Evolutionary conservation across 169 alveolate species (phyloP).

Genomic region (Cryptosporidium felis): DNA sequence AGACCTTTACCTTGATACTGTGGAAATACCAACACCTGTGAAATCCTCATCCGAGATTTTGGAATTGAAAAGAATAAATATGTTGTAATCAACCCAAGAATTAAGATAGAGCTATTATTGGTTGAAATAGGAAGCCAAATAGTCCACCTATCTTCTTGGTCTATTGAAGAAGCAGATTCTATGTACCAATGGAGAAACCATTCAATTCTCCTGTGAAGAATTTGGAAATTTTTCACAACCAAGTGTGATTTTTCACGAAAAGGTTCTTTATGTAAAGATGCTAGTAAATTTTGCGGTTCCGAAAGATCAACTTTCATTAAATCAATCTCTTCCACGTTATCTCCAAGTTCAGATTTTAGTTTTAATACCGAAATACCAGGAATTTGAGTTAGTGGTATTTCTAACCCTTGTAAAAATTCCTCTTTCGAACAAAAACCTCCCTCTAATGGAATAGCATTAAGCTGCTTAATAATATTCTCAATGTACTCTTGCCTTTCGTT

Average conservation of each 20-base stretch:
- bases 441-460: constrained; percentile 7
- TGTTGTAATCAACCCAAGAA: constrained; percentile 81
- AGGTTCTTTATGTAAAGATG: not conserved
- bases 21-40: constrained; percentile 81
- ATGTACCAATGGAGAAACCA: constrained; percentile 74
- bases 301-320: constrained; percentile 5
- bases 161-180: constrained; percentile 72
- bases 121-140: constrained; percentile 65
- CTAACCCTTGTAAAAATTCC: constrained; percentile 20
- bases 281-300: not conserved
- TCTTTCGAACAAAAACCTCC: constrained; percentile 39
- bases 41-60: constrained; percentile 77
- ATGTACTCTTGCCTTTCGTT: not conserved
- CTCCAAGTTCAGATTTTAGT: not conserved
- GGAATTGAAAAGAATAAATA: constrained; percentile 79
- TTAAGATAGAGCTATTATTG: constrained; percentile 43
- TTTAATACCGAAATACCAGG: constrained; percentile 1
- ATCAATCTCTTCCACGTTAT: not conserved
- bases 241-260: not conserved
- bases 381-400: not conserved
- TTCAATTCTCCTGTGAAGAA: constrained; percentile 71
- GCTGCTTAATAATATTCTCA: not conserved
- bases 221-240: constrained; percentile 40
- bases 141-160: constrained; percentile 72
- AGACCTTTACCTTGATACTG: constrained; percentile 80